Evolutionary conservation across 306 rosid genomes (phyloP).

Genomic region (Comarum palustre): DNA sequence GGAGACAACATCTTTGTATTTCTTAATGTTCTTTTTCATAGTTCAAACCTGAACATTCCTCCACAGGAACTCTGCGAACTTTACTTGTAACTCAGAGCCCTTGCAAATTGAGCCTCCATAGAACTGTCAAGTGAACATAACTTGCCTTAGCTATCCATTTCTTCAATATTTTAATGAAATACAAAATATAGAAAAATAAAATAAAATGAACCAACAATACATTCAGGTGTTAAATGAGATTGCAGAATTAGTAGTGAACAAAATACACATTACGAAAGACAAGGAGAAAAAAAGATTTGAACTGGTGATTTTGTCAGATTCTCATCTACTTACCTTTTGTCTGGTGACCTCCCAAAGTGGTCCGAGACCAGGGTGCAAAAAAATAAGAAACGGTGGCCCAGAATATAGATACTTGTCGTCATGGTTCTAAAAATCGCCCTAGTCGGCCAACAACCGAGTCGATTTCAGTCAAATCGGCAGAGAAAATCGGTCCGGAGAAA

Average conservation of each 20-base stretch:
- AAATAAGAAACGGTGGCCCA: constrained; percentile 91
- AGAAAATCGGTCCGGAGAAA: no score
- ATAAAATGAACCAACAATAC: neutral
- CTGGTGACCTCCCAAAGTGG: constrained; percentile 95
- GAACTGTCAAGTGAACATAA: constrained; percentile 49
- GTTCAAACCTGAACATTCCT: constrained; percentile 77
- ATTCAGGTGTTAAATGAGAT: constrained; percentile 1
- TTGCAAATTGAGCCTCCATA: constrained; percentile 71
- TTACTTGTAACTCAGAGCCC: constrained; percentile 89
- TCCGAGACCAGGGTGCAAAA: constrained; percentile 94
- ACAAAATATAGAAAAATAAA: neutral
- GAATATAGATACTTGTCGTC: constrained; percentile 63
- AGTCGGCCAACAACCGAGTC: no score
- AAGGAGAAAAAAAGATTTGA: neutral
- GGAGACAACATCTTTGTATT: constrained; percentile 18
- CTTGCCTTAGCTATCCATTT: constrained; percentile 12
- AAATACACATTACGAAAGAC: neutral
- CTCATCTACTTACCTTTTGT: constrained; percentile 61
- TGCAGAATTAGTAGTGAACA: neutral
- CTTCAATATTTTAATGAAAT: neutral
- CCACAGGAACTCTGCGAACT: constrained; percentile 89
- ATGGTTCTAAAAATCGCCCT: no score
- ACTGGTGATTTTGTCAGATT: neutral
- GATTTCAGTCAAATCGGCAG: no score
- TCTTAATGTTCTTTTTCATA: constrained; percentile 22